Evolutionary conservation across 2,329 filamentous ascomycete genomes (phyloP), one percentile per base, ranked within the genome.

Genomic region (Colletotrichum musicola): DNA sequence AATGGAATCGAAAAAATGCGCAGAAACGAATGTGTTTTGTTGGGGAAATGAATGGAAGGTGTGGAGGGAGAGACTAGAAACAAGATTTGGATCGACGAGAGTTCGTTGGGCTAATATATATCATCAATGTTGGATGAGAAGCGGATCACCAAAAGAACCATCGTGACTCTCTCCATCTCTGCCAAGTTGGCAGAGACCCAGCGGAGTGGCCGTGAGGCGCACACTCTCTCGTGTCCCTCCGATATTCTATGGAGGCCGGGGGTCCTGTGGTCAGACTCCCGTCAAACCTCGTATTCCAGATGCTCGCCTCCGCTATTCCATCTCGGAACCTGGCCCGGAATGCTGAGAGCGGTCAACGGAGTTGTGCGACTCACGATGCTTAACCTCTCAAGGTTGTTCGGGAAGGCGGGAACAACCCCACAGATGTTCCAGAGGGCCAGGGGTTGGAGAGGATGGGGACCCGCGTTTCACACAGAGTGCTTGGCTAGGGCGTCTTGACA

Each of bases 211-310:
- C 30, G 30, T 4, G 30, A 35, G 30, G 30, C 30, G 30, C 30
- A 35, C 30, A 35, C 30, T 35, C 30, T 35, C 30, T 35, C 30
- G 30, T 35, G 30, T 35, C 12, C 27, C 27, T 25, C 22, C 22
- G 22, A 4, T 9, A 9, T 35, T 35, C 30, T 35, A 9, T 35
- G 30, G 30, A 35, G 30, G 30, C 6, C 30, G 30, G 30, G 30
- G 30, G 30, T 35, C 30, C 3, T 35, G 30, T 10, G 30, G 30
- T 35, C 30, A 35, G 30, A 35, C 30, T 35, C 30, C 30, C 30
- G 30, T 35, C 16, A 47, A 20, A 47, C n/a, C 30, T 62, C 40
- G 40, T 62, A 55, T 62, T 55, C 18, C 16, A 35, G 30, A 35
- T 35, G 38, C 44, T 46, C 27, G 49, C 20, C 47, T 35, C 20